These are phyloP conservation scores for Zoysia pacifica DNA, from an alignment of 176 grass and related monocot genomes.

Conservation along the genomic window DNA sequence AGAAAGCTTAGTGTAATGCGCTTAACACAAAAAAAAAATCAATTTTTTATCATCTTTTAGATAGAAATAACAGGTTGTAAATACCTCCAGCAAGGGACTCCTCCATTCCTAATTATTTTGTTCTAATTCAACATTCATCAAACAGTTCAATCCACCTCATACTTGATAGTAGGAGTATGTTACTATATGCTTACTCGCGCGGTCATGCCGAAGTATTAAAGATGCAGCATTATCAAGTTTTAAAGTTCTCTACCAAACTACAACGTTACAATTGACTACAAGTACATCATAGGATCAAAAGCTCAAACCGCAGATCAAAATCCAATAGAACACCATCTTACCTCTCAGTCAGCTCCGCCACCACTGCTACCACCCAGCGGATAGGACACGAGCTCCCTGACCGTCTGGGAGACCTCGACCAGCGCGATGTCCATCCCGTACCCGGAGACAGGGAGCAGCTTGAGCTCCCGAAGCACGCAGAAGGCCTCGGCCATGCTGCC, in stretches of 20 bases:
- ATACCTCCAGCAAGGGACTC: not conserved
- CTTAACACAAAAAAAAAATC: not conserved
- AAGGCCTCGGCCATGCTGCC: conserved; percentile 87
- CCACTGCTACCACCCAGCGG: conserved; percentile 63
- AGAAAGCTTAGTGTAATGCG: not conserved
- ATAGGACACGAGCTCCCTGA: conserved; percentile 88
- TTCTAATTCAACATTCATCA: not conserved
- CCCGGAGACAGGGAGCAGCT: conserved; percentile 89
- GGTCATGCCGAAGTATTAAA: not conserved
- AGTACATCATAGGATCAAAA: not conserved
- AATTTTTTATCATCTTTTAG: not conserved
- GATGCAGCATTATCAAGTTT: conserved; percentile 8
- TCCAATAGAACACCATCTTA: conserved; percentile 11
- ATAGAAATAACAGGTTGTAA: not conserved
- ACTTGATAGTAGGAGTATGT: not conserved
- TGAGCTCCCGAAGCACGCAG: conserved; percentile 88
- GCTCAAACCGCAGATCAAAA: conserved; percentile 11
- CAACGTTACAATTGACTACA: not conserved
- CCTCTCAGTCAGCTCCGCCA: conserved; percentile 59
- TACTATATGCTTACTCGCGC: not conserved
- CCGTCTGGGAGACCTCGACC: conserved; percentile 67
- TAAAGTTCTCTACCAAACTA: not conserved
- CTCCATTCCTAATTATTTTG: not conserved
- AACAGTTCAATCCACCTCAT: not conserved
- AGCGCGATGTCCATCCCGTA: conserved; percentile 98